These are phyloP conservation scores for Licmophora abbreviata DNA, from an alignment of 108 stramenopile genomes.

Conservation along the genomic window DNA sequence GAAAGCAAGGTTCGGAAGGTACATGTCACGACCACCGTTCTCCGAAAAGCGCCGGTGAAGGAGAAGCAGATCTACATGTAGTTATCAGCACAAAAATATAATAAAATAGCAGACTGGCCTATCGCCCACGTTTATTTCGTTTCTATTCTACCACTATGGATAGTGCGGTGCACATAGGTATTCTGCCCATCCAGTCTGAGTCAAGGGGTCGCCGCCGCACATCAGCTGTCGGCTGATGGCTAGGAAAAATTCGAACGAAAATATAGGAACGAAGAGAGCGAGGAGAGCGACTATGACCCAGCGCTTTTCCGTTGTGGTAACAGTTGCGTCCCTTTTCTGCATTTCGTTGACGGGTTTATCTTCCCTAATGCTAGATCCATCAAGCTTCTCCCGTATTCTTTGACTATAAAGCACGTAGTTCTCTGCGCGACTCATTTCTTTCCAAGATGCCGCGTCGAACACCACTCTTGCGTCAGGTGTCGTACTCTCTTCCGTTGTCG, in stretches of 20 bases:
- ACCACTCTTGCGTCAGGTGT: too few species aligned
- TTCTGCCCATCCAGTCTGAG: conserved; percentile 1
- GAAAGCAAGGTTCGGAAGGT: conserved; percentile 17
- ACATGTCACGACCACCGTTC: conserved; percentile 1
- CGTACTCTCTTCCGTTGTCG: too few species aligned
- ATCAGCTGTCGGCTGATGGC: conserved; percentile 60
- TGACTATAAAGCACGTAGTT: conserved; percentile 66
- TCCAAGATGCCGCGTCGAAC: conserved; percentile 44
- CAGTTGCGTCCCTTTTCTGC: not conserved
- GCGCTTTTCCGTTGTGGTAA: conserved; percentile 21
- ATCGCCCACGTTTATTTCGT: too few species aligned
- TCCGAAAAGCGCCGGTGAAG: too few species aligned
- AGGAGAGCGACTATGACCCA: conserved; percentile 39
- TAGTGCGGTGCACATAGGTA: conserved; percentile 6
- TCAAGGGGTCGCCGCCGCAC: conserved; percentile 25
- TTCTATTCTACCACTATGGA: too few species aligned
- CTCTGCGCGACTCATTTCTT: conserved; percentile 61
- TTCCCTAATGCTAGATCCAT: too few species aligned
- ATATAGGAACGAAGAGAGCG: conserved; percentile 67
- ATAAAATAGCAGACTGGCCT: too few species aligned
- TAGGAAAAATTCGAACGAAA: conserved; percentile 68
- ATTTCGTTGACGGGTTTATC: not conserved
- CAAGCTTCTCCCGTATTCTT: conserved; percentile 18
- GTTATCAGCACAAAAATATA: too few species aligned
- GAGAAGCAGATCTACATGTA: too few species aligned